A percentile compares a stretch with the other conserved stretches of the same genome.
phyloP scores from a whole-genome alignment of 331 rosid genomes.

The Pyrus hybrid region DNA sequence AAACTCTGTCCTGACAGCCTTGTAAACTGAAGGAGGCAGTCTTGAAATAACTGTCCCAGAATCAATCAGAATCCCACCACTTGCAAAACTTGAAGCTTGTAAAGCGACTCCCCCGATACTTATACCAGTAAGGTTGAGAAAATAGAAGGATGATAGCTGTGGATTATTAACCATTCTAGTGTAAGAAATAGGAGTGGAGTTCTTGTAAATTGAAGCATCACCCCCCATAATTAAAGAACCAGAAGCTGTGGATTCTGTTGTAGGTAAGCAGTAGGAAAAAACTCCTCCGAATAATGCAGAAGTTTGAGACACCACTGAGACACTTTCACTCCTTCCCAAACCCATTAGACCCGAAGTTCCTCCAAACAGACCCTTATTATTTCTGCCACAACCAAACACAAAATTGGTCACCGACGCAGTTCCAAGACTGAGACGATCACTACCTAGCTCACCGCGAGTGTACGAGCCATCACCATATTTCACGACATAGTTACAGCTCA shows the following conservation, averaged over 20 bases:
- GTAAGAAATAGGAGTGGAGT: constrained; percentile 56
- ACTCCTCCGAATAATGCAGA: constrained; percentile 53
- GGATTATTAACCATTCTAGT: constrained; percentile 58
- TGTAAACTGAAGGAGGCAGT: constrained; percentile 56
- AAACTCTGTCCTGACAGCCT: constrained; percentile 57
- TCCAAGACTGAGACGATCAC: constrained; percentile 48
- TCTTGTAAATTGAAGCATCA: constrained; percentile 51
- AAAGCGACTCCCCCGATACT: constrained; percentile 54
- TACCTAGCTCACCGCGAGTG: constrained; percentile 55
- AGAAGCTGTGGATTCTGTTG: constrained; percentile 41
- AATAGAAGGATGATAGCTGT: constrained; percentile 47
- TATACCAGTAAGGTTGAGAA: constrained; percentile 65
- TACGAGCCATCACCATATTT: constrained; percentile 80
- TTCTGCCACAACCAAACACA: constrained; percentile 74
- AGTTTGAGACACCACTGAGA: constrained; percentile 64
- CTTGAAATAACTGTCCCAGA: constrained; percentile 86
- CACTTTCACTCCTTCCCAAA: constrained; percentile 47
- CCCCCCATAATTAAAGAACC: constrained; percentile 73
- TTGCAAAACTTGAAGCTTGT: constrained; percentile 20
- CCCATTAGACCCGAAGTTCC: constrained; percentile 81
- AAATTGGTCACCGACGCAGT: constrained; percentile 28
- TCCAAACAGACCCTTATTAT: constrained; percentile 77
- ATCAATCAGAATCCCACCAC: constrained; percentile 47
- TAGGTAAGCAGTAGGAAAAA: constrained; percentile 82
- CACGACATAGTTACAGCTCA: constrained; percentile 43